Conservation (phyloP, 1,284 basidiomycete genomes). For the Ustilago vetiveriae region DNA sequence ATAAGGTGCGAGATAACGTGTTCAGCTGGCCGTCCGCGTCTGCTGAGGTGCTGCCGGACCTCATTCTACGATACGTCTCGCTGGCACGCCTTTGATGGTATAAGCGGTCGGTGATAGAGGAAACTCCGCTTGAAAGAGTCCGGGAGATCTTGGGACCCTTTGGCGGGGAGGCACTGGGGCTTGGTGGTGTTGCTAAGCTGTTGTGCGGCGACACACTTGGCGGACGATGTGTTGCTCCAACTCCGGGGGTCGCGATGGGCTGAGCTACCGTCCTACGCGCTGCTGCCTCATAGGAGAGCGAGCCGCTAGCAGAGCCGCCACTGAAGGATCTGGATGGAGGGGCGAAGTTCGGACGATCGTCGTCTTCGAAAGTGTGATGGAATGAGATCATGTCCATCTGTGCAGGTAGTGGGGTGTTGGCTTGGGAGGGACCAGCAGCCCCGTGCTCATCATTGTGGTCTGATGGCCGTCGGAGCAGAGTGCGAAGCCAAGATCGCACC, state of each 20-base stretch:
- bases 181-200: constrained; percentile 4
- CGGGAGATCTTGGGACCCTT: constrained; percentile 19
- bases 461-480: constrained; percentile 17
- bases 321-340: constrained; percentile 43
- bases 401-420: not conserved
- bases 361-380: constrained; percentile 36
- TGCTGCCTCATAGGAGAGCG: constrained; percentile 20
- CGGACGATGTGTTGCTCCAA: constrained; percentile 6
- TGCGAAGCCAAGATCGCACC: constrained; percentile 33
- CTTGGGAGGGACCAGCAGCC: constrained; percentile 1
- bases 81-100: constrained; percentile 37
- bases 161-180: constrained; percentile 14
- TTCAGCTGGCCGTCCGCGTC: not conserved
- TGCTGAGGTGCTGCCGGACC: constrained; percentile 16
- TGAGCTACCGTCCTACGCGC: constrained; percentile 16
- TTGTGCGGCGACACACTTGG: constrained; percentile 1
- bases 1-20: constrained; percentile 14
- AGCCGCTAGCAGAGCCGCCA: constrained; percentile 20
- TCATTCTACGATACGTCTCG: constrained; percentile 32
- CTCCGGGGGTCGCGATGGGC: constrained; percentile 19
- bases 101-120: constrained; percentile 23
- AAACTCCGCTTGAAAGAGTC: constrained; percentile 22
- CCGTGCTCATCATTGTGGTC: constrained; percentile 1
- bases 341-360: constrained; percentile 17
- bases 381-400: constrained; percentile 44